phyloP scores from a whole-genome alignment of 495 filamentous ascomycete species.

The Immersiella caudata region DNA sequence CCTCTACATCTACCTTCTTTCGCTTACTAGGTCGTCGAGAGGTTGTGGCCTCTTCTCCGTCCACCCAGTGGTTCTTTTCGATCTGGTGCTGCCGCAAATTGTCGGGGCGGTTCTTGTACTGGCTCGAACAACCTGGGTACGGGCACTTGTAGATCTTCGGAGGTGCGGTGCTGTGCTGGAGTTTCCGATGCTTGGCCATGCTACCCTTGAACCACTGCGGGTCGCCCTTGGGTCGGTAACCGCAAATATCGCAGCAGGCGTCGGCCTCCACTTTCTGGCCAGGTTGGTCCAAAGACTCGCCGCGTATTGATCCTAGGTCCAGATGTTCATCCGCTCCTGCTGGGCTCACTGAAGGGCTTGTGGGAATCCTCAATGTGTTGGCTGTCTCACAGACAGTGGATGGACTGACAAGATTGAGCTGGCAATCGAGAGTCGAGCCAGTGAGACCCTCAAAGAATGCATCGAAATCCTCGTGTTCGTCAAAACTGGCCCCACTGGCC shows the following conservation, averaged over 20 bases:
- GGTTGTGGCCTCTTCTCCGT: constrained; percentile 35
- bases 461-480: constrained; percentile 30
- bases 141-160: constrained; percentile 52
- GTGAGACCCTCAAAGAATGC: constrained; percentile 30
- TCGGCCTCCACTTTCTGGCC: constrained; percentile 42
- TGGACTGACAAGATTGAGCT: constrained; percentile 12
- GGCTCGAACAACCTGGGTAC: constrained; percentile 50
- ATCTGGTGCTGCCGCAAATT: constrained; percentile 55
- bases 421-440: not conserved
- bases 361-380: constrained; percentile 11
- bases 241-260: constrained; percentile 50
- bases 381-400: not conserved
- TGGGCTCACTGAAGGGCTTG: not conserved
- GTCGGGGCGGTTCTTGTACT: constrained; percentile 54
- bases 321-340: not conserved
- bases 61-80: constrained; percentile 51
- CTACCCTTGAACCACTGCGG: constrained; percentile 58
- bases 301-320: not conserved
- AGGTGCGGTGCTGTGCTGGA: constrained; percentile 48
- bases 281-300: constrained; percentile 10
- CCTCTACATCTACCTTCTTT: constrained; percentile 39
- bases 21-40: constrained; percentile 46
- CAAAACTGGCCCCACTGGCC: constrained; percentile 4
- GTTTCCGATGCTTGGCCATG: constrained; percentile 56
- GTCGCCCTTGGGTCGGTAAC: constrained; percentile 53